A percentile compares a stretch with the other conserved stretches of the same genome.
These are phyloP conservation scores for Leccinum aurantiacum DNA, from an alignment of 768 basidiomycete genomes.

Conservation along the genomic window DNA sequence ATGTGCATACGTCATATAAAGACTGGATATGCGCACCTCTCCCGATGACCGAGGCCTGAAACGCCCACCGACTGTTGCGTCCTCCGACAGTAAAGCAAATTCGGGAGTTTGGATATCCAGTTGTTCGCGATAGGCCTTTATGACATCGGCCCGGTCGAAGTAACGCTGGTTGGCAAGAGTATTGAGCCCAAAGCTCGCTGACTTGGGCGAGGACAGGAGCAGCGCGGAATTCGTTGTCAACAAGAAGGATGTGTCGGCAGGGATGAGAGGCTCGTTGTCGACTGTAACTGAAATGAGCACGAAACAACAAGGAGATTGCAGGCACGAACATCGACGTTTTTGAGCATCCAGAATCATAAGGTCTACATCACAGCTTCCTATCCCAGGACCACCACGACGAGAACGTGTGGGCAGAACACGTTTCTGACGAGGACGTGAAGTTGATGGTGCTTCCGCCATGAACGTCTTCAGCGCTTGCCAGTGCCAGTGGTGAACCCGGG, in stretches of 20 bases:
- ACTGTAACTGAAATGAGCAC: conserved; percentile 41
- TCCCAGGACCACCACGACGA: conserved; percentile 76
- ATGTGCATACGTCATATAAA: conserved; percentile 8
- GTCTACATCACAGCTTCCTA: conserved; percentile 79
- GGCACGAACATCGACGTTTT: conserved; percentile 67
- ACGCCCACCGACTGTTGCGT: conserved; percentile 60
- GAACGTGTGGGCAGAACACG: conserved; percentile 82
- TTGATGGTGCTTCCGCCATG: conserved; percentile 36
- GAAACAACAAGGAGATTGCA: conserved; percentile 10
- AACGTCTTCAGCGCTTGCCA: conserved; percentile 14
- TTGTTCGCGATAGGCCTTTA: conserved; percentile 68
- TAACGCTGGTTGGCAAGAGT: conserved; percentile 65
- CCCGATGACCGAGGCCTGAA: conserved; percentile 68
- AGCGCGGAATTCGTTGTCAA: conserved; percentile 70
- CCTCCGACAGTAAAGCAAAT: conserved; percentile 47
- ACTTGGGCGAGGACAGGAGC: conserved; percentile 40
- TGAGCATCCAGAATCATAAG: conserved; percentile 81
- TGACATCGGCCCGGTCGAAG: conserved; percentile 76
- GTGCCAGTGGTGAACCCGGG: conserved; percentile 1
- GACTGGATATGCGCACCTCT: conserved; percentile 53
- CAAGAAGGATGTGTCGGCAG: conserved; percentile 61
- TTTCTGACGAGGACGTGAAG: conserved; percentile 55
- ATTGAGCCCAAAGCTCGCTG: conserved; percentile 49
- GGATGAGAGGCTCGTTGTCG: conserved; percentile 72
- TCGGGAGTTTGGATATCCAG: conserved; percentile 77